Percentiles rank a stretch among this genome's conserved stretches.
Evolutionary conservation across 345 rosid genomes (phyloP).

Genomic region (Lepidium aucheri): DNA sequence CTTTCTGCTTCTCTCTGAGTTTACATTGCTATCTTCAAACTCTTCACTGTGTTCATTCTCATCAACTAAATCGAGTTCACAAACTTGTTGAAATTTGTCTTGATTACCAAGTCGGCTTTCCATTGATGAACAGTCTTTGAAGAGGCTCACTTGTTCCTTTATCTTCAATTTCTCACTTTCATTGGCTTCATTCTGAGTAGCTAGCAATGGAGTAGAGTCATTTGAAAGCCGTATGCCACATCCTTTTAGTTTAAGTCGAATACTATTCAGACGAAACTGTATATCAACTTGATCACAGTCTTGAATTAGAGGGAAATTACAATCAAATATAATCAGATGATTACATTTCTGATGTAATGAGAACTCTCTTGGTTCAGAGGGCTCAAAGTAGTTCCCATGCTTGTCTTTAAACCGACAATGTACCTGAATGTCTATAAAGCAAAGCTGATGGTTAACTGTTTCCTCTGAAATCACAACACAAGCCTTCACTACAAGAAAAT

Average conservation of each 20-base stretch:
- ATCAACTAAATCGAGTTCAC: neutral
- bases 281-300: slow-evolving; percentile 6
- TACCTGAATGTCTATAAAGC: slow-evolving; percentile 14
- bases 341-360: neutral
- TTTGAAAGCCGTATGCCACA: neutral
- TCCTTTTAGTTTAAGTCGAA: neutral
- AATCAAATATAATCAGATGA: slow-evolving; percentile 9
- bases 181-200: neutral
- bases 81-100: neutral
- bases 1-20: neutral
- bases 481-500: too few species aligned
- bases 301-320: neutral
- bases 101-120: neutral
- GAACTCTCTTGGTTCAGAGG: neutral
- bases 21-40: neutral
- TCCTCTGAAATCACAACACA: slow-evolving; percentile 15
- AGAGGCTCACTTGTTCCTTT: neutral
- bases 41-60: neutral
- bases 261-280: neutral
- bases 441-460: neutral
- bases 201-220: neutral
- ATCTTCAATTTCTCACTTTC: neutral
- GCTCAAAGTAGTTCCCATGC: neutral
- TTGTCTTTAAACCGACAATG: slow-evolving; percentile 1
- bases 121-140: neutral